Evolutionary conservation across 495 filamentous ascomycete genomes (phyloP).

Genomic region (Talaromyces proteolyticus): DNA sequence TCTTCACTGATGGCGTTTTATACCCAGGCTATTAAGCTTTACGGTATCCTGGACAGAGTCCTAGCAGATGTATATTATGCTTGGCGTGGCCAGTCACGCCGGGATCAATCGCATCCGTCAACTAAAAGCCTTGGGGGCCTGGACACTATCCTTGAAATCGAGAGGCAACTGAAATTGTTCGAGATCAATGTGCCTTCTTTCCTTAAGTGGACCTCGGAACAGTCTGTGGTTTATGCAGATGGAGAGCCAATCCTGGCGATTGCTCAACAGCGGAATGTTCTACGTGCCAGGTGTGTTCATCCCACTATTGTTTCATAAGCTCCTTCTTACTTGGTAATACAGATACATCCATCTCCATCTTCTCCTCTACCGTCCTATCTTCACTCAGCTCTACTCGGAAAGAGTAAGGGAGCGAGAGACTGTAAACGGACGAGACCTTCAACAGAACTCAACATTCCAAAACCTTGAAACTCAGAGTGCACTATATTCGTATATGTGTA

Average conservation of each 20-base stretch:
- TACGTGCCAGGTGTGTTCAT: slow-evolving; percentile 28
- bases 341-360: slow-evolving; percentile 40
- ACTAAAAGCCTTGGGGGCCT: slow-evolving; percentile 19
- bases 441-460: background rate
- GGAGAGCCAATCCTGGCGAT: slow-evolving; percentile 12
- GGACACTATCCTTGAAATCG: slow-evolving; percentile 33
- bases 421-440: background rate
- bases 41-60: slow-evolving; percentile 35
- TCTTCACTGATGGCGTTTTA: slow-evolving; percentile 28
- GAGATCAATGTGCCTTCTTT: slow-evolving; percentile 25
- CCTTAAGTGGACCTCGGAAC: slow-evolving; percentile 27
- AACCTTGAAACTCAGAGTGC: slow-evolving; percentile 13
- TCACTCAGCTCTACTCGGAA: slow-evolving; percentile 36
- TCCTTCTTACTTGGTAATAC: background rate
- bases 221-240: slow-evolving; percentile 4
- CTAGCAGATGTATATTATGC: slow-evolving; percentile 37
- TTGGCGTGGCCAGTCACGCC: slow-evolving; percentile 18
- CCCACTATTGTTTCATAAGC: background rate
- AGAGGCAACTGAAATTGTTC: slow-evolving; percentile 28
- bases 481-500: slow-evolving; percentile 28
- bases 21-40: slow-evolving; percentile 33
- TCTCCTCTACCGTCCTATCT: slow-evolving; percentile 41
- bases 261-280: slow-evolving; percentile 32
- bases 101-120: slow-evolving; percentile 4
- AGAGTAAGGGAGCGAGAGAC: slow-evolving; percentile 7